phyloP scores from a whole-genome alignment of 371 early-diverging fungal genomes.

The Lichtheimia ornata region DNA sequence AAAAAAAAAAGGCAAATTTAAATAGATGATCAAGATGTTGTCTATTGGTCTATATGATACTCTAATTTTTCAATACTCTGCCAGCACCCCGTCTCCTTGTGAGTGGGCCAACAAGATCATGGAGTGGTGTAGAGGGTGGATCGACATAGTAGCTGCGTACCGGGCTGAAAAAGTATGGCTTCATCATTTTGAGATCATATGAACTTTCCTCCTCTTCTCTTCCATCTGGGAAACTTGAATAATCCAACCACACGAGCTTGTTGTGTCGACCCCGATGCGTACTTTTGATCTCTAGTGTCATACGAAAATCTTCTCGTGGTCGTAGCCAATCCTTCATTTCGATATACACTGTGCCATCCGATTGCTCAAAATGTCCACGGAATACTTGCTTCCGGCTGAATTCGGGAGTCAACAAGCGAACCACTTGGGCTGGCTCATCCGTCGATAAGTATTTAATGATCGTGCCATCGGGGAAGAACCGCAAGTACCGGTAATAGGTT shows the following conservation, averaged over 20 bases:
- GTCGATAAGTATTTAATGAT: slow-evolving; percentile 53
- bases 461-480: slow-evolving; percentile 63
- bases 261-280: slow-evolving; percentile 66
- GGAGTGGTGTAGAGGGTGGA: slow-evolving; percentile 5
- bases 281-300: slow-evolving; percentile 47
- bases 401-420: slow-evolving; percentile 27
- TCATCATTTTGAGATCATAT: slow-evolving; percentile 44
- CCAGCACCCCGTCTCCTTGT: not conserved
- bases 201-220: slow-evolving; percentile 22
- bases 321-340: slow-evolving; percentile 35
- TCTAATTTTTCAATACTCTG: not conserved
- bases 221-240: slow-evolving; percentile 28
- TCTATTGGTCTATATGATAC: too few species aligned
- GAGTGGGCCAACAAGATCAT: not conserved
- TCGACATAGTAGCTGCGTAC: slow-evolving; percentile 41
- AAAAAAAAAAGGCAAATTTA: too few species aligned
- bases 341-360: slow-evolving; percentile 24
- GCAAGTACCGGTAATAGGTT: slow-evolving; percentile 71
- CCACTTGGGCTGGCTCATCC: slow-evolving; percentile 54
- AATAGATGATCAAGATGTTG: too few species aligned
- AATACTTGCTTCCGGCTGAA: slow-evolving; percentile 45
- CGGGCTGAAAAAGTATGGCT: slow-evolving; percentile 45
- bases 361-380: slow-evolving; percentile 41
- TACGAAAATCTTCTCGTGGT: slow-evolving; percentile 42
- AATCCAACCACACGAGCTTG: slow-evolving; percentile 65